Percentiles rank a stretch among this genome's conserved stretches.
Conservation (phyloP, 169 alveolate genomes). For the Theileria parva region DNA sequence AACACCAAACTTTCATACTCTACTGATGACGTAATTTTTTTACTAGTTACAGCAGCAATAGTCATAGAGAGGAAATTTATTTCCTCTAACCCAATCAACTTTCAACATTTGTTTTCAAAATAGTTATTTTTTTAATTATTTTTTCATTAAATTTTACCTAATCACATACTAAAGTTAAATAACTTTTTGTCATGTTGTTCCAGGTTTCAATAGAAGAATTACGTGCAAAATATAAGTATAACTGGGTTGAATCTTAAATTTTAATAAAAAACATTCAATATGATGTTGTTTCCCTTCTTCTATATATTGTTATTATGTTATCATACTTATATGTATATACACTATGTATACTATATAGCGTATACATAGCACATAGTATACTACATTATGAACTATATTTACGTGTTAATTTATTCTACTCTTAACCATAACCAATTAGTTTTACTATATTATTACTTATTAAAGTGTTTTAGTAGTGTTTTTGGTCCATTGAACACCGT, state of each 20-base stretch:
- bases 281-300: background rate
- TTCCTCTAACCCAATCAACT: too few species aligned
- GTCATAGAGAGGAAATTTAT: too few species aligned
- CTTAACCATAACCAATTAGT: too few species aligned
- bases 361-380: too few species aligned
- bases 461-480: background rate
- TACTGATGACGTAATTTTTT: slow-evolving; percentile 31
- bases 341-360: too few species aligned
- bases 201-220: slow-evolving; percentile 62
- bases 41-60: too few species aligned
- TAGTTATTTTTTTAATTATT: background rate
- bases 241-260: slow-evolving; percentile 35
- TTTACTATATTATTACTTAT: background rate
- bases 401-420: too few species aligned
- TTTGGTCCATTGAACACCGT: background rate
- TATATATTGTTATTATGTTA: too few species aligned
- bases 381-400: too few species aligned
- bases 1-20: slow-evolving; percentile 56
- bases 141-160: background rate
- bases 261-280: background rate
- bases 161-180: too few species aligned
- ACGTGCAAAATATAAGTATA: slow-evolving; percentile 44
- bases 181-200: background rate
- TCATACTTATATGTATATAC: background rate
- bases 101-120: too few species aligned